Evolutionary conservation across 2,329 filamentous ascomycete genomes (phyloP), one percentile per base, ranked within the genome.

Genomic region (Fusarium austroafricanum): DNA sequence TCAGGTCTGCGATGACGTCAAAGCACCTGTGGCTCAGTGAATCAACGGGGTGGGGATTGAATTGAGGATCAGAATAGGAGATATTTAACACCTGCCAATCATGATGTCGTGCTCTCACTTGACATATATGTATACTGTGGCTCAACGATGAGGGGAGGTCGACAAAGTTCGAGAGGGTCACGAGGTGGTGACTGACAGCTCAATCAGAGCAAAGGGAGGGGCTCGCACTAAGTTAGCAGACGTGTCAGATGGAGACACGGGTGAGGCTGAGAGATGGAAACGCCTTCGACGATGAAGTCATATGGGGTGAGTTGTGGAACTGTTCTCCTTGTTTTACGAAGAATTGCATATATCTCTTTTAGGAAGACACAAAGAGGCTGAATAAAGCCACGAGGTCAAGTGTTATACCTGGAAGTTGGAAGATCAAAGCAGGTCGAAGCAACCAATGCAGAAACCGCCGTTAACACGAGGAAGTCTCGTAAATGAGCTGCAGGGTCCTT

Each of bases 401-500:
- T 28, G 31, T 12, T 63, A 37, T 64, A 52, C 23, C 31, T 10
- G 40, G 35, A 50, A 37, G 45, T 37, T 10, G 40, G 35, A 50
- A 37, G 45, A 31, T 57, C 39, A 55, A 62, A 31, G 37, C 35
- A 45, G 39, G 58, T 64, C 45, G 7, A 39, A 42, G 31, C 17
- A 35, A 20, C 37, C n/a, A 49, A 68, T 51, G 37, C 38, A 65
- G 51, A 46, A 43, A 55, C 31, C 37, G 18, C 40, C 46, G 38
- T 45, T 37, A 62, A 69, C 56, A 69, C 66, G 52, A 68, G 57
- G 43, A 31, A 56, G 43, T 43, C 53, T 60, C 61, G 65, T 45
- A 68, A 69, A 69, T 68, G 61, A 61, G 51, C 18, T 46, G 33
- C 65, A 66, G 61, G 65, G 65, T 55, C 40, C 44, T 35, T 23